These are phyloP conservation scores for Apiotrichum gamsii DNA, from an alignment of 1,284 basidiomycete species.

Conservation along the genomic window DNA sequence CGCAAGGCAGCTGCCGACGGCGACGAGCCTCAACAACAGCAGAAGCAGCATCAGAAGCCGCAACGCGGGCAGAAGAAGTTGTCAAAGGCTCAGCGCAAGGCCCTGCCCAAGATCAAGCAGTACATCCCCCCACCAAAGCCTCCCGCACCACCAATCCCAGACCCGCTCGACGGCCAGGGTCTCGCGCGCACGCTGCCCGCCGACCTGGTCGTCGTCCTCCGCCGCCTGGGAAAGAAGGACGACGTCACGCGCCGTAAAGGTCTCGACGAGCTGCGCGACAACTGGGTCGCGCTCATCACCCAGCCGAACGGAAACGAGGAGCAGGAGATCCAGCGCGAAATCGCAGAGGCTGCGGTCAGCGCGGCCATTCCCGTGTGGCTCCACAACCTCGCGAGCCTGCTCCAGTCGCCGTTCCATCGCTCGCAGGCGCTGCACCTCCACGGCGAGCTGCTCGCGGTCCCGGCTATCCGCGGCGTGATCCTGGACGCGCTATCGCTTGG, in stretches of 20 bases:
- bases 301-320: conserved; percentile 47
- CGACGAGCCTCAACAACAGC: conserved; percentile 17
- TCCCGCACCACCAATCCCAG: conserved; percentile 72
- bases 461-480: conserved; percentile 55
- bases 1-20: conserved; percentile 29
- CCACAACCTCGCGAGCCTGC: conserved; percentile 75
- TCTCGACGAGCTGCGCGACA: conserved; percentile 70
- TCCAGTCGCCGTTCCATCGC: conserved; percentile 73
- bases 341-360: conserved; percentile 36
- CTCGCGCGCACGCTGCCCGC: conserved; percentile 69
- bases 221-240: conserved; percentile 86
- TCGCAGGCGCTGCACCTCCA: conserved; percentile 69
- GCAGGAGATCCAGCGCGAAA: conserved; percentile 50
- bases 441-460: conserved; percentile 58
- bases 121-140: conserved; percentile 85
- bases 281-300: conserved; percentile 54
- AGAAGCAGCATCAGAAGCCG: neutral
- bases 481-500: conserved; percentile 53
- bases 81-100: conserved; percentile 43
- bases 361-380: conserved; percentile 74
- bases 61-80: conserved; percentile 26
- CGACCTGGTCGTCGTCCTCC: conserved; percentile 75
- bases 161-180: conserved; percentile 85
- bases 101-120: conserved; percentile 57
- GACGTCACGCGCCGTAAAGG: conserved; percentile 77